These are phyloP conservation scores for Cytospora piceicola DNA, from an alignment of 2,329 filamentous ascomycete genomes.

Conservation along the genomic window DNA sequence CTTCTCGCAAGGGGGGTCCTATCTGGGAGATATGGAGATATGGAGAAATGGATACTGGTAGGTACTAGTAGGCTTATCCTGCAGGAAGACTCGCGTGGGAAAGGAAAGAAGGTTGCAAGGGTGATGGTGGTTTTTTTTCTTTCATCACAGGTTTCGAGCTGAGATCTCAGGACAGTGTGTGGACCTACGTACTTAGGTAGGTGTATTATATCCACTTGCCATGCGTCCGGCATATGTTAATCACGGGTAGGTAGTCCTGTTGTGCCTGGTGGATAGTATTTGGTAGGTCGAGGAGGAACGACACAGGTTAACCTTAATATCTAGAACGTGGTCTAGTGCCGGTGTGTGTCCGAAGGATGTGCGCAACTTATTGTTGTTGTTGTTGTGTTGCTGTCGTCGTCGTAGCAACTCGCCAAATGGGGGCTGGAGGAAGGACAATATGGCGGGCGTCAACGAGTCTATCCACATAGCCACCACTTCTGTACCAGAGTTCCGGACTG, in stretches of 20 bases:
- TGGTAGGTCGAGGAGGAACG: neutral
- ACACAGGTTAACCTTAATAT: neutral
- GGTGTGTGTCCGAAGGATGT: neutral
- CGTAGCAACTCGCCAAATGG: no score
- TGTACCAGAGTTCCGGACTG: no score
- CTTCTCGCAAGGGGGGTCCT: no score
- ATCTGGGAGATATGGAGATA: neutral
- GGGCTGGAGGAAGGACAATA: neutral
- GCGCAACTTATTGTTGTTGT: neutral
- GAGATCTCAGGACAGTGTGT: conserved; percentile 13
- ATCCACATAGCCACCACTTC: neutral
- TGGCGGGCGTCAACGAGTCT: neutral
- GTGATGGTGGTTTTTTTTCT: no score
- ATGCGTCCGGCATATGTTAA: neutral
- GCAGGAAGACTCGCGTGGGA: neutral
- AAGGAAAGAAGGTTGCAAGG: neutral
- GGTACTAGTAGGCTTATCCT: neutral
- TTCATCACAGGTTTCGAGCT: neutral
- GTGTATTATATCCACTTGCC: neutral
- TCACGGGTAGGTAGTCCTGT: neutral
- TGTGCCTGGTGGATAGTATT: neutral
- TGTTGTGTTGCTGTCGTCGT: neutral
- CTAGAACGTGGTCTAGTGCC: no score
- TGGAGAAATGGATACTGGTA: neutral
- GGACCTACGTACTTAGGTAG: neutral